Evolutionary conservation across 441 rosid species (phyloP).

Genomic region (Hura crepitans): DNA sequence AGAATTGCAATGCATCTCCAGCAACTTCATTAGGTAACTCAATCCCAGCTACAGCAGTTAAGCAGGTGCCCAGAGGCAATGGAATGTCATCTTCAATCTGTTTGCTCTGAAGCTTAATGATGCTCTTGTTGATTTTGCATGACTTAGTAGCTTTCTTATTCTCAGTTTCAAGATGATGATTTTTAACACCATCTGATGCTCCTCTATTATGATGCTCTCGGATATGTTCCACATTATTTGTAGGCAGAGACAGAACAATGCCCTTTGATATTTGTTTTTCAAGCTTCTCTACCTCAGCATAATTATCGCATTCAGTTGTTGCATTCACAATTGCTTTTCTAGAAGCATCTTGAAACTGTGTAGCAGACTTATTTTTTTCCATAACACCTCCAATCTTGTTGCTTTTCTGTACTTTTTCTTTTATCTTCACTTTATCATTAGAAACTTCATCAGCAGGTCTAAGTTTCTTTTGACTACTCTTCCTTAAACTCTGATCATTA

Average conservation of each 20-base stretch:
- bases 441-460: constrained; percentile 21
- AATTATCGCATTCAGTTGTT: not conserved
- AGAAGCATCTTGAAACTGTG: constrained; percentile 9
- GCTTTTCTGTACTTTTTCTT: constrained; percentile 13
- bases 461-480: constrained; percentile 22
- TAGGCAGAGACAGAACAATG: not conserved
- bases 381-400: constrained; percentile 14
- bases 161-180: constrained; percentile 25
- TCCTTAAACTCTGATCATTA: constrained; percentile 21
- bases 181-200: constrained; percentile 17
- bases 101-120: constrained; percentile 20
- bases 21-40: constrained; percentile 43
- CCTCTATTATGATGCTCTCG: not conserved
- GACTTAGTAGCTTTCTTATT: constrained; percentile 17
- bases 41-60: constrained; percentile 44
- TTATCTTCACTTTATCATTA: constrained; percentile 12
- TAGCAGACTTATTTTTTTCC: constrained; percentile 13
- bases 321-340: not conserved
- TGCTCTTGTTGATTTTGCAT: constrained; percentile 15
- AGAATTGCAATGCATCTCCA: constrained; percentile 59
- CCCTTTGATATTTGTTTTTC: not conserved
- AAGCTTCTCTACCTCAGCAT: not conserved
- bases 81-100: constrained; percentile 30
- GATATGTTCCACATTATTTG: not conserved
- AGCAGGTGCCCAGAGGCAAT: constrained; percentile 46